Base-by-base conservation (phyloP, 169 alveolate genomes). In the Perkinsus marinus region DNA sequence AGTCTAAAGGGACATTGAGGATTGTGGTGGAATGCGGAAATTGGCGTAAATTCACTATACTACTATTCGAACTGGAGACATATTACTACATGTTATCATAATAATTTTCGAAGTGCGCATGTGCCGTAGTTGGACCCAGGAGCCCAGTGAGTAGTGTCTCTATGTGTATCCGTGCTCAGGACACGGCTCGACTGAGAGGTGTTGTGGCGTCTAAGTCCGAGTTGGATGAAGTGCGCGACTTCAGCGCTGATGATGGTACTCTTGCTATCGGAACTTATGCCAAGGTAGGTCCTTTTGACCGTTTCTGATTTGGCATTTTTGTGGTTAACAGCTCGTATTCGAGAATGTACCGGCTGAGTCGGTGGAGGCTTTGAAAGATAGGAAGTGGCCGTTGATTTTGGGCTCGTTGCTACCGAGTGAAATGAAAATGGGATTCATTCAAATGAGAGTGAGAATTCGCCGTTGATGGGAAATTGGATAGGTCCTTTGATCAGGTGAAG, bases 391-490 rank as follows among this genome's bases (percentile, higher is more conserved):
- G 36, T 26, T 94, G 79, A 93, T 97, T 30, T 92, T 97, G 89
- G 97, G 98, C 47, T 95, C 97, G 13, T 69, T 96, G 22, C 96
- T 96, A 68, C 95, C 97, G 43, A 95, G 96, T 13, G 98, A 97
- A 92, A 89, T 93, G 30, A 92, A 93, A 89, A 94, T 97, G 94
- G 98, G 98, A 38, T 95, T 95, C 90, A 92, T 97, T 17, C 97
- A 97, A 94, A 95, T 97, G 68, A 93, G 97, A 92, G 92, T 96
- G 43, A 97, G 96, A 93, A 97, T n/a, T 94, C 92, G 89, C 92
- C 92, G 93, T 69, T 22, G 90, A 43, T 6, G 94, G 91, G 92
- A 91, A 90, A 34, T 91, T 93, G 2, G 89, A 93, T 7, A 93
- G 94, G 89, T 93, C 93, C 68, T 94, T 93, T 89, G 79, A 89